These are phyloP conservation scores for Kodamaea neixiangensis DNA, from an alignment of 805 yeast genomes.

Conservation along the genomic window DNA sequence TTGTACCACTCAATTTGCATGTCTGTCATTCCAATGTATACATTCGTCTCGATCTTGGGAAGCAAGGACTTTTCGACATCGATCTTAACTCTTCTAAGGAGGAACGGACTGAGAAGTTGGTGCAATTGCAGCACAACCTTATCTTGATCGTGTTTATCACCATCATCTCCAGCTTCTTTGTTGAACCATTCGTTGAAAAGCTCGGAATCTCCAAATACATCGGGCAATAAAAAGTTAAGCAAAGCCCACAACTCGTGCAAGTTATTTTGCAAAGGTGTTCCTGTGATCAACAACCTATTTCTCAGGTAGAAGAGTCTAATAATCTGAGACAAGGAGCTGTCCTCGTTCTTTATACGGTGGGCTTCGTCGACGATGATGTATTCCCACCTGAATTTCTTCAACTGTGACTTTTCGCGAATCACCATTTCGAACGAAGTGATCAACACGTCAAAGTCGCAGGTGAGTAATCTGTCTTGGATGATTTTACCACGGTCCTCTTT, in stretches of 20 bases:
- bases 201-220: constrained; percentile 89
- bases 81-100: constrained; percentile 84
- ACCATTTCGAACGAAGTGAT: constrained; percentile 94
- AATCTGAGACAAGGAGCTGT: constrained; percentile 87
- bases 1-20: constrained; percentile 96
- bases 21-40: constrained; percentile 92
- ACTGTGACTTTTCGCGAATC: constrained; percentile 77
- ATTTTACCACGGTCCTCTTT: constrained; percentile 74
- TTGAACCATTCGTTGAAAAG: constrained; percentile 91
- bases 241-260: constrained; percentile 96
- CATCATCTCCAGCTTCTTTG: constrained; percentile 23
- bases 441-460: constrained; percentile 84
- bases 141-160: constrained; percentile 58
- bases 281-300: constrained; percentile 85
- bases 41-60: constrained; percentile 87
- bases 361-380: constrained; percentile 95
- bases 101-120: constrained; percentile 82
- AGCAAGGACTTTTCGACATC: constrained; percentile 90
- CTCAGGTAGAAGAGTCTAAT: constrained; percentile 85
- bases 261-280: constrained; percentile 94
- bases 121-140: constrained; percentile 85
- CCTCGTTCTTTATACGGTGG: constrained; percentile 94
- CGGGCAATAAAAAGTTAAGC: constrained; percentile 86
- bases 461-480: constrained; percentile 58
- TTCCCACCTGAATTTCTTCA: constrained; percentile 89